Evolutionary conservation across 164 flowering plant species (phyloP).

Genomic region (Nymphaea colorata): DNA sequence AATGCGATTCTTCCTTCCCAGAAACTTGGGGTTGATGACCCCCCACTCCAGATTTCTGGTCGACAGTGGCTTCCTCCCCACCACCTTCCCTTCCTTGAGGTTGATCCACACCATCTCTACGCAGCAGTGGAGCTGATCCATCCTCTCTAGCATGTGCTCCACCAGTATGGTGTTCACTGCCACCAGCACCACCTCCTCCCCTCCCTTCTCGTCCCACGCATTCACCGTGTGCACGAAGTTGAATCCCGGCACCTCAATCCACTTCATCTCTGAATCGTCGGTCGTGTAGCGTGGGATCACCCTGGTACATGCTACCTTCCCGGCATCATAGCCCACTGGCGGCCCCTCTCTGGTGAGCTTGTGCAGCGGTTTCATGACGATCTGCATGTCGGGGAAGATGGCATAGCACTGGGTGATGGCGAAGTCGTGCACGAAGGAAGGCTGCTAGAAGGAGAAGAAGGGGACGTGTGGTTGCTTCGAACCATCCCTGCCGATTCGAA

Average conservation of each 20-base stretch:
- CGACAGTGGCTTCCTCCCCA: slow-evolving; percentile 38
- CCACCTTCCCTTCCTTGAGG: slow-evolving; percentile 26
- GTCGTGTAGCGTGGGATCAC: slow-evolving; percentile 55
- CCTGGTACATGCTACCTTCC: slow-evolving; percentile 48
- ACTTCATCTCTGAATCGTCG: slow-evolving; percentile 46
- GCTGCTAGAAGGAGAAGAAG: slow-evolving; percentile 28
- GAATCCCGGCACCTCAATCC: slow-evolving; percentile 72
- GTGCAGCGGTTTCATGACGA: slow-evolving; percentile 42
- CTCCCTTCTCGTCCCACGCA: slow-evolving; percentile 80
- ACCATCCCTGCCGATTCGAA: slow-evolving; percentile 34
- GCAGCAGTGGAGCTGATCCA: slow-evolving; percentile 43
- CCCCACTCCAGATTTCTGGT: slow-evolving; percentile 52
- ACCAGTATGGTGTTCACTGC: slow-evolving; percentile 51
- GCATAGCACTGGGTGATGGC: slow-evolving; percentile 57
- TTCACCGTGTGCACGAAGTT: slow-evolving; percentile 57
- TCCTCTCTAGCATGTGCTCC: slow-evolving; percentile 47
- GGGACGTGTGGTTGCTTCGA: slow-evolving; percentile 48
- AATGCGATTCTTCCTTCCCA: slow-evolving; percentile 40
- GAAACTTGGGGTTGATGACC: slow-evolving; percentile 42
- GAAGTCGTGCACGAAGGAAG: slow-evolving; percentile 68
- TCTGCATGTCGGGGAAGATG: slow-evolving; percentile 49
- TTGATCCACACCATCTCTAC: slow-evolving; percentile 60
- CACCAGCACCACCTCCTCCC: slow-evolving; percentile 34
- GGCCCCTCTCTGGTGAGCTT: slow-evolving; percentile 33
- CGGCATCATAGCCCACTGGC: slow-evolving; percentile 31